Conservation (phyloP, 2,329 filamentous ascomycete genomes). For the Huntiella bhutanensis region DNA sequence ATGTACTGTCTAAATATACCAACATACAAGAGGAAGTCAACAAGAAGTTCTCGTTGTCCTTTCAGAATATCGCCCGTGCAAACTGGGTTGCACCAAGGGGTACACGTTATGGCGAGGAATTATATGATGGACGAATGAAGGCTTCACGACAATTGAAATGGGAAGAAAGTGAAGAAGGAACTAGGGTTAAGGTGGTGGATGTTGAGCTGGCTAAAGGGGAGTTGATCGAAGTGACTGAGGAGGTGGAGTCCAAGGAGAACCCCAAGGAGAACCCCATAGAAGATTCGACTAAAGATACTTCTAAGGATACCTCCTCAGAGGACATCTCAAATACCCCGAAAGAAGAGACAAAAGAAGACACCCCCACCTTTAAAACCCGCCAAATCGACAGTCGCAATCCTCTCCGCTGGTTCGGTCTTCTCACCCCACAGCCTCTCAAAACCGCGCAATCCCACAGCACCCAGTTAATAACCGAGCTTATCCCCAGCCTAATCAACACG, state of each 20-base stretch:
- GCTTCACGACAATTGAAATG: constrained; percentile 28
- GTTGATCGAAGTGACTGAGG: constrained; percentile 11
- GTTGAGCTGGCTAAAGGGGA: constrained; percentile 8
- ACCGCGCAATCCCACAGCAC: constrained; percentile 41
- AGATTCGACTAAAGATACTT: constrained; percentile 3
- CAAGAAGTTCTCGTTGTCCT: constrained; percentile 34
- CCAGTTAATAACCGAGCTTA: constrained; percentile 33
- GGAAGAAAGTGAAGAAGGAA: not conserved
- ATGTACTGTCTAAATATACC: constrained; percentile 48
- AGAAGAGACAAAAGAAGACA: not conserved
- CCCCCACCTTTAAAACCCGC: not conserved
- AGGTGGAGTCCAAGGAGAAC: constrained; percentile 1
- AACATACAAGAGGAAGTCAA: constrained; percentile 35
- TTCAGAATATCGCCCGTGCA: constrained; percentile 47
- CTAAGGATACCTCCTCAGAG: not conserved
- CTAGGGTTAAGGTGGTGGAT: not conserved
- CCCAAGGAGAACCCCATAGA: constrained; percentile 4
- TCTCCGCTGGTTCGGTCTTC: constrained; percentile 35
- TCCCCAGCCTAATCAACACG: constrained; percentile 39
- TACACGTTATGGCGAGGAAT: constrained; percentile 46
- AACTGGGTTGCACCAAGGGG: constrained; percentile 52
- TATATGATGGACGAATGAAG: constrained; percentile 57
- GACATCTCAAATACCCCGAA: constrained; percentile 12
- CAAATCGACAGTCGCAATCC: constrained; percentile 27
- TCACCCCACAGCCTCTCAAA: constrained; percentile 32